These are phyloP conservation scores for Aspergillus quadrilineatus DNA, from an alignment of 2,329 filamentous ascomycete species.

Conservation along the genomic window DNA sequence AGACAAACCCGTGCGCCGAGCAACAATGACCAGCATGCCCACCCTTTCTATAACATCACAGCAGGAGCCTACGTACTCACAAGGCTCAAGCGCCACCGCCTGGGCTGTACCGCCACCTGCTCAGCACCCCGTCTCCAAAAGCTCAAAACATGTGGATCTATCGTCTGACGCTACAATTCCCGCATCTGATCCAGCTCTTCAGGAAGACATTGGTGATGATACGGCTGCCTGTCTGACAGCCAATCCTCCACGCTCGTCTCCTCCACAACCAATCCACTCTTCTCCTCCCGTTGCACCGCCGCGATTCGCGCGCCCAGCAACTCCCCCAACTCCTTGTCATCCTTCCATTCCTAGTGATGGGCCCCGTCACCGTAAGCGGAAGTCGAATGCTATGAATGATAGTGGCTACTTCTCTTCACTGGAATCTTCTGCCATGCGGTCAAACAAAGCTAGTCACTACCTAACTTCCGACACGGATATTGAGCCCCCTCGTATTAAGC, in stretches of 20 bases:
- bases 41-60: slow-evolving; percentile 33
- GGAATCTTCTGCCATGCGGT: slow-evolving; percentile 82
- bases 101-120: slow-evolving; percentile 36
- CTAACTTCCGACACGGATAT: slow-evolving; percentile 72
- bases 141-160: slow-evolving; percentile 50
- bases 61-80: slow-evolving; percentile 25
- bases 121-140: slow-evolving; percentile 24
- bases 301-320: slow-evolving; percentile 62
- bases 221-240: slow-evolving; percentile 23
- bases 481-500: slow-evolving; percentile 77
- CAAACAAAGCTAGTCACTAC: slow-evolving; percentile 62
- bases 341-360: slow-evolving; percentile 62
- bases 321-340: slow-evolving; percentile 68
- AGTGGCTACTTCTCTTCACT: slow-evolving; percentile 97
- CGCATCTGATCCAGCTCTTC: slow-evolving; percentile 63
- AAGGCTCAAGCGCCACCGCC: neutral
- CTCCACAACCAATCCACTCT: slow-evolving; percentile 68
- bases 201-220: slow-evolving; percentile 46
- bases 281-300: slow-evolving; percentile 76
- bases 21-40: slow-evolving; percentile 47
- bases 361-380: slow-evolving; percentile 69
- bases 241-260: slow-evolving; percentile 42
- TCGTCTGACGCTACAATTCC: slow-evolving; percentile 78
- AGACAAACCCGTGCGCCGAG: slow-evolving; percentile 65
- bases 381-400: slow-evolving; percentile 78